Evolutionary conservation across 768 basidiomycete genomes (phyloP), one percentile per base, ranked within the genome.

Genomic region (Phanerochaete sordida): DNA sequence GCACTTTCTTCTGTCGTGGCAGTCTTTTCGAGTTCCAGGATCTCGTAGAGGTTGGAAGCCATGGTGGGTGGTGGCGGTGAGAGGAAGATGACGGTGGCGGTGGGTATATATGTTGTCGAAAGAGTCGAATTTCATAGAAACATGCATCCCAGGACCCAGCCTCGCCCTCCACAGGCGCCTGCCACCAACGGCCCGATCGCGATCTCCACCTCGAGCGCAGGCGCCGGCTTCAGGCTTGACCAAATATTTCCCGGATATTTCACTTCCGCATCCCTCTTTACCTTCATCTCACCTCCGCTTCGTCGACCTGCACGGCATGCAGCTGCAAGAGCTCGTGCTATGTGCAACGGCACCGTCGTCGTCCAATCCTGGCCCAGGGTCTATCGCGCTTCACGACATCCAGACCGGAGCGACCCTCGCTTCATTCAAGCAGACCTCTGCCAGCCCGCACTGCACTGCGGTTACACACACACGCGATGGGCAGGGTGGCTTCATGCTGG

Each of bases 381-480:
- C 85, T 23, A 82, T 96, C 55, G 75, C 85, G 28, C 67, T 95
- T 2, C 92, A 95, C 67, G 94, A 97, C 68, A 81, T 96, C 15
- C 84, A 90, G 60, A 90, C 88, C 0, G 86, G 91, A 49, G 77
- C 84, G 6, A 77, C 82, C 2, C 80, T 95, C 44, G 83, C 88
- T n/a, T 87, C 93, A 1, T 95, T 95, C 81, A 96, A 95, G 69
- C 93, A 94, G 62, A 88, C 90, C 1, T 88, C 76, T 62, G 79
- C 91, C 23, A 73, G 76, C 12, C 68, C 78, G 2, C 84, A 88
- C 56, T 91, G 84, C 67, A 85, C 86, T n/a, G 83, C 86, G 7
- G 76, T 86, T 26, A 78, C 93, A 3, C 82, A 84, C 58, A 88
- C 91, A 0, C 77, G 74, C 51, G 77, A 85, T 70, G 87, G 87